Percentiles rank a stretch among this genome's conserved stretches.
Conservation (phyloP, 1,139 yeast species). For the Spathaspora sp. region DNA sequence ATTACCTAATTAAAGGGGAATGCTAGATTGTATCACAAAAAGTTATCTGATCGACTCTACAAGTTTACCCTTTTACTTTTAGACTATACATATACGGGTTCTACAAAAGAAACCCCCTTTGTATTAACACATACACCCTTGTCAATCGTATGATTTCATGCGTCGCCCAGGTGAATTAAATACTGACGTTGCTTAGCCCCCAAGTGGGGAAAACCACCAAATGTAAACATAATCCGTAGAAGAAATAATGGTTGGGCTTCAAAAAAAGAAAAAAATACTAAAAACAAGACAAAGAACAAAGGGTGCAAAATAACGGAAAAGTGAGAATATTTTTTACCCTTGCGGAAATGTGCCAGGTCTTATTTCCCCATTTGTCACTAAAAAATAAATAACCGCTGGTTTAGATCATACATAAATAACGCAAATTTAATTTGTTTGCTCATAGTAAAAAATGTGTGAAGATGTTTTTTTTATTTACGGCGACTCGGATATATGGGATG, state of each 20-base stretch:
- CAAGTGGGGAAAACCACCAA: background rate
- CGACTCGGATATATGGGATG: background rate
- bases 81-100: background rate
- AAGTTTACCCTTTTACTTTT: background rate
- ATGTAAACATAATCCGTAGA: background rate
- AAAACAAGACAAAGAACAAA: background rate
- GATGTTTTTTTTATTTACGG: too few species aligned
- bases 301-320: conserved; percentile 1
- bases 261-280: too few species aligned
- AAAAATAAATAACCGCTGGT: conserved; percentile 1
- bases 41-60: background rate
- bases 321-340: background rate
- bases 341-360: background rate
- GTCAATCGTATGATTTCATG: background rate
- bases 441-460: background rate
- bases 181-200: background rate
- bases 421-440: background rate
- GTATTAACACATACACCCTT: background rate
- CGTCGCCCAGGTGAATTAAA: background rate
- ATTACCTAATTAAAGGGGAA: background rate
- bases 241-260: background rate
- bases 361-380: background rate
- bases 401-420: conserved; percentile 2
- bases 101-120: background rate
- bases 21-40: background rate